These are phyloP conservation scores for Neurospora pannonica DNA, from an alignment of 495 filamentous ascomycete genomes.

Conservation along the genomic window DNA sequence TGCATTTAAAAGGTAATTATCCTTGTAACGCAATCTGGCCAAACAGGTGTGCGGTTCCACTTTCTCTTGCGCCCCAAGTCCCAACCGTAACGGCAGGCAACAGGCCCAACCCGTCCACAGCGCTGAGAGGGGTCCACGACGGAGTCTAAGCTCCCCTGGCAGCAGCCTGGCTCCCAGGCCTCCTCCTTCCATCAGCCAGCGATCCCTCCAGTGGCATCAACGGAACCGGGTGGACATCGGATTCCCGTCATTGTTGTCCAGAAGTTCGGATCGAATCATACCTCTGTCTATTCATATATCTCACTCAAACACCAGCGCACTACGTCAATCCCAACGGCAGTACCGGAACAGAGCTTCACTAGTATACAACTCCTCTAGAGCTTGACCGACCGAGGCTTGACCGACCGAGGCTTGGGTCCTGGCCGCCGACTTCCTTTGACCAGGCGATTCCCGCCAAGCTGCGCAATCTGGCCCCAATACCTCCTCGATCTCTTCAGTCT, in stretches of 20 bases:
- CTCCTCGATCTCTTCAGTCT: not conserved
- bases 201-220: not conserved
- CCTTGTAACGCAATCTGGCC: not conserved
- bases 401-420: not conserved
- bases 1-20: not conserved
- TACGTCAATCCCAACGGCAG: not conserved
- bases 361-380: not conserved
- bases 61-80: not conserved
- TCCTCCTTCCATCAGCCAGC: conserved; percentile 9
- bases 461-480: not conserved
- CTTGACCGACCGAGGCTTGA: not conserved
- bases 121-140: not conserved
- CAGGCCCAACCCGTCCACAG: not conserved
- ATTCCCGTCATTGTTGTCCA: not conserved
- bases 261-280: conserved; percentile 1
- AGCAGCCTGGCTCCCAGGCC: not conserved
- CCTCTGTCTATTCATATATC: not conserved
- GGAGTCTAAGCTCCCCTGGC: not conserved
- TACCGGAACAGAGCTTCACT: not conserved
- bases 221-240: not conserved
- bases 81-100: not conserved
- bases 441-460: not conserved
- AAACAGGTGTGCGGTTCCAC: not conserved
- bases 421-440: not conserved
- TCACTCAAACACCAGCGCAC: not conserved